Conservation (phyloP, 129 eudicot genomes). For the Tanacetum coccineum region DNA sequence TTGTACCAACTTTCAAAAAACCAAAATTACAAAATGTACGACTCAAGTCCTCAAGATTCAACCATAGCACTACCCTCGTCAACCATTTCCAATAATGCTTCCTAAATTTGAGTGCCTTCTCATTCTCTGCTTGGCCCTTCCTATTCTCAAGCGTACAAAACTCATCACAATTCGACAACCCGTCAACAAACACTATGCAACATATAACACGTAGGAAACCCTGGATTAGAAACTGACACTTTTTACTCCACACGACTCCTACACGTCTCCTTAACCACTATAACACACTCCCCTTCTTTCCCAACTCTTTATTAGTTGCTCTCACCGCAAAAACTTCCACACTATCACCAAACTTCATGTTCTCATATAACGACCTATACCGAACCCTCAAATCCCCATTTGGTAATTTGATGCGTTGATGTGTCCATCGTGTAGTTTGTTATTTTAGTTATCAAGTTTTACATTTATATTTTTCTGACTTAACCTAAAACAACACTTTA, state of each 20-base stretch:
- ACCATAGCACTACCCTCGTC: conserved; percentile 39
- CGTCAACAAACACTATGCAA: conserved; percentile 79
- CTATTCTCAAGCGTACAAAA: conserved; percentile 65
- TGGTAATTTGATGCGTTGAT: too few relatives aligned
- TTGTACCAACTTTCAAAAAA: conserved; percentile 22
- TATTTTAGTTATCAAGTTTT: too few relatives aligned
- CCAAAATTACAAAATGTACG: conserved; percentile 19
- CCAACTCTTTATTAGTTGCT: conserved; percentile 87
- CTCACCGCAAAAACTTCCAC: conserved; percentile 58
- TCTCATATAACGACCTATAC: conserved; percentile 75
- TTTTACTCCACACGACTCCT: conserved; percentile 68
- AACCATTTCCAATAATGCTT: conserved; percentile 93
- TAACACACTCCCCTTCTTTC: conserved; percentile 24
- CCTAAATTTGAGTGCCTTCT: conserved; percentile 60
- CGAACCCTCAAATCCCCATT: conserved; percentile 56
- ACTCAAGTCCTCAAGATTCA: conserved; percentile 27
- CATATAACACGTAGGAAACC: conserved; percentile 84
- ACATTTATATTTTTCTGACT: too few relatives aligned
- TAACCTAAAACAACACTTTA: too few relatives aligned
- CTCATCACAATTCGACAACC: conserved; percentile 71
- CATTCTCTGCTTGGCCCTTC: conserved; percentile 44
- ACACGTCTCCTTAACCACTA: conserved; percentile 52
- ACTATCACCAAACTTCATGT: conserved; percentile 80
- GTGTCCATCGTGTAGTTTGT: too few relatives aligned
- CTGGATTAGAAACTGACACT: conserved; percentile 78